phyloP scores from a whole-genome alignment of 352 stramenopile species.

The Globisporangium megalacanthum region DNA sequence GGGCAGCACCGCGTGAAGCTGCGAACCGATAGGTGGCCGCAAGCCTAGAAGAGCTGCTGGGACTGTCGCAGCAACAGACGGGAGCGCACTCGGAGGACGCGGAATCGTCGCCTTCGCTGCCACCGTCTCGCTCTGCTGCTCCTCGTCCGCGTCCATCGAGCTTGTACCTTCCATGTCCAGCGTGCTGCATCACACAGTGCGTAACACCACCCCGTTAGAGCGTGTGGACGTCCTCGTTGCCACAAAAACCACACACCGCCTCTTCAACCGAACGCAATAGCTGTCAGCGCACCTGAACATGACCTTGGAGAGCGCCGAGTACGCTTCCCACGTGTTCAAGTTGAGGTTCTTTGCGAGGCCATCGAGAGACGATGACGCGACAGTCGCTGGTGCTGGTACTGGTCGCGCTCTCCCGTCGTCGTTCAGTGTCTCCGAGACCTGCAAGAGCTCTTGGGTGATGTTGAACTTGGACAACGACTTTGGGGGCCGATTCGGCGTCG shows the following conservation, averaged over 20 bases:
- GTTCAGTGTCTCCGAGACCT: slow-evolving; percentile 9
- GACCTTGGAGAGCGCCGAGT: slow-evolving; percentile 63
- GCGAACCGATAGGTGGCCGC: slow-evolving; percentile 1
- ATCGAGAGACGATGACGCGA: slow-evolving; percentile 21
- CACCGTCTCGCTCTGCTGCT: not conserved
- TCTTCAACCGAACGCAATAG: not conserved
- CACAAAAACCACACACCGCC: no score
- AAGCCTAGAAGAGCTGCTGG: not conserved
- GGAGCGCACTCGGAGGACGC: not conserved
- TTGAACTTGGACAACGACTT: slow-evolving; percentile 14
- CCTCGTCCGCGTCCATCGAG: not conserved
- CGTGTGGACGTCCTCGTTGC: not conserved
- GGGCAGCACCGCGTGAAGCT: slow-evolving; percentile 3
- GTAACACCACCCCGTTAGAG: not conserved
- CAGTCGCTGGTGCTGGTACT: slow-evolving; percentile 1
- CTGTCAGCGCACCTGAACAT: slow-evolving; percentile 49
- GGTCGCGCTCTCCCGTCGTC: slow-evolving; percentile 8
- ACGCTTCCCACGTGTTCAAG: slow-evolving; percentile 59
- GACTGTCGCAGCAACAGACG: not conserved
- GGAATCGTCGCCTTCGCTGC: not conserved
- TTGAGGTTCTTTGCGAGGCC: slow-evolving; percentile 37
- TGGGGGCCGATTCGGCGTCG: slow-evolving; percentile 6
- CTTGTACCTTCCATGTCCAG: slow-evolving; percentile 20
- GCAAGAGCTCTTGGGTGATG: slow-evolving; percentile 18
- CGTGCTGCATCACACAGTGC: slow-evolving; percentile 6